These are phyloP conservation scores for Trametes pubescens DNA, from an alignment of 1,284 basidiomycete species.

Conservation along the genomic window DNA sequence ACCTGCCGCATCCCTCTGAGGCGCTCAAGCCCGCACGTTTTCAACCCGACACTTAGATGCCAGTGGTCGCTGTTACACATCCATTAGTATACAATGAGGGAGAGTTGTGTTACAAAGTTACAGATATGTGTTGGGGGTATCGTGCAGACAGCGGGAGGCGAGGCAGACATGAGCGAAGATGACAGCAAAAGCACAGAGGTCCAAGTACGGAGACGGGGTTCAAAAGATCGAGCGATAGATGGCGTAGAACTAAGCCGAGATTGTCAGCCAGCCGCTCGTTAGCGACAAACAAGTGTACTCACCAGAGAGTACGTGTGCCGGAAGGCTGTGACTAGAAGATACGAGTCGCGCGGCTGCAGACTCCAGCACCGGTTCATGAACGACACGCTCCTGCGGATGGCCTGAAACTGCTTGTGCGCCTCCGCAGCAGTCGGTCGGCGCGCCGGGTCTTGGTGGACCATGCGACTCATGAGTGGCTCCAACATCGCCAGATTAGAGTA, in stretches of 20 bases:
- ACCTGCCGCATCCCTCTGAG: no score
- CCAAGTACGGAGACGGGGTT: neutral
- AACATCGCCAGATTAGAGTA: slow-evolving; percentile 36
- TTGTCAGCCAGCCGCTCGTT: no score
- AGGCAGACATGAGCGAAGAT: neutral
- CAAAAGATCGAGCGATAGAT: neutral
- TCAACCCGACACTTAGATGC: no score
- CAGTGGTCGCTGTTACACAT: no score
- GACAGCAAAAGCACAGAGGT: neutral
- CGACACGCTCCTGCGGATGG: slow-evolving; percentile 10
- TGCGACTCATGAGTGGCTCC: slow-evolving; percentile 29
- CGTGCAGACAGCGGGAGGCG: no score
- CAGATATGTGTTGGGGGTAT: no score
- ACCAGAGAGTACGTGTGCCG: neutral
- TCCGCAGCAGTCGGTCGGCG: slow-evolving; percentile 27
- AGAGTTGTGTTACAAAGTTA: no score
- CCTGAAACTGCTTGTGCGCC: slow-evolving; percentile 15
- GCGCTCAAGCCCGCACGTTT: no score
- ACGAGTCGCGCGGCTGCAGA: slow-evolving; percentile 4
- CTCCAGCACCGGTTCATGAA: neutral
- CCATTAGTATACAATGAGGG: no score
- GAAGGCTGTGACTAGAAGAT: neutral
- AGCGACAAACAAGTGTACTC: neutral
- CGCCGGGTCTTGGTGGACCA: slow-evolving; percentile 31
- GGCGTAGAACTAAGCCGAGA: neutral